Conservation (phyloP, 192 early-diverging fungal species). For the Dissophora globulifera region DNA sequence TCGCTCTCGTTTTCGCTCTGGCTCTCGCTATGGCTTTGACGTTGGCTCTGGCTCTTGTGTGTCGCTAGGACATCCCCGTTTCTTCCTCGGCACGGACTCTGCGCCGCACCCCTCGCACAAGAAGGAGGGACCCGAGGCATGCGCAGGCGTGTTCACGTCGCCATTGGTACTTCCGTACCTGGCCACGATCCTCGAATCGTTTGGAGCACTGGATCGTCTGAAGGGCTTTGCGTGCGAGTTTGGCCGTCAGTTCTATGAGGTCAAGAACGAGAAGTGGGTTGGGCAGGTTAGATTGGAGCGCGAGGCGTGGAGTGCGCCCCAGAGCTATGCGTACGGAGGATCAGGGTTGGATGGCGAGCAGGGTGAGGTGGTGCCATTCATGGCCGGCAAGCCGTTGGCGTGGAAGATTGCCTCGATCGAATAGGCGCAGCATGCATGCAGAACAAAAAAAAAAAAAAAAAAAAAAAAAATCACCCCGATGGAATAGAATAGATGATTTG, state of each 20-base stretch:
- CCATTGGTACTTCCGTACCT: conserved; percentile 87
- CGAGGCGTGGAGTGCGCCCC: conserved; percentile 59
- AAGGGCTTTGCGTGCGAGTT: conserved; percentile 85
- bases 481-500: no score
- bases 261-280: conserved; percentile 64
- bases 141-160: conserved; percentile 94
- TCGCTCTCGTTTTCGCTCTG: no score
- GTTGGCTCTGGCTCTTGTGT: no score
- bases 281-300: conserved; percentile 57
- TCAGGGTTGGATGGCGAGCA: conserved; percentile 55
- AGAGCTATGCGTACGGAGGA: conserved; percentile 60
- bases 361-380: conserved; percentile 85
- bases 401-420: conserved; percentile 68
- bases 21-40: no score
- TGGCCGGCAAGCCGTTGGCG: conserved; percentile 73
- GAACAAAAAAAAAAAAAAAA: no score
- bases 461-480: no score
- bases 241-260: conserved; percentile 87
- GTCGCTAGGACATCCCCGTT: conserved; percentile 82
- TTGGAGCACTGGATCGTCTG: conserved; percentile 85
- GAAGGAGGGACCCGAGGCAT: conserved; percentile 86
- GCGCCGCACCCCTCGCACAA: conserved; percentile 90
- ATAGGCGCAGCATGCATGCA: no score
- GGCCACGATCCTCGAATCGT: conserved; percentile 87
- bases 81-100: conserved; percentile 97